Conservation (phyloP, 2,329 filamentous ascomycete genomes). For the Geosmithia flava region DNA sequence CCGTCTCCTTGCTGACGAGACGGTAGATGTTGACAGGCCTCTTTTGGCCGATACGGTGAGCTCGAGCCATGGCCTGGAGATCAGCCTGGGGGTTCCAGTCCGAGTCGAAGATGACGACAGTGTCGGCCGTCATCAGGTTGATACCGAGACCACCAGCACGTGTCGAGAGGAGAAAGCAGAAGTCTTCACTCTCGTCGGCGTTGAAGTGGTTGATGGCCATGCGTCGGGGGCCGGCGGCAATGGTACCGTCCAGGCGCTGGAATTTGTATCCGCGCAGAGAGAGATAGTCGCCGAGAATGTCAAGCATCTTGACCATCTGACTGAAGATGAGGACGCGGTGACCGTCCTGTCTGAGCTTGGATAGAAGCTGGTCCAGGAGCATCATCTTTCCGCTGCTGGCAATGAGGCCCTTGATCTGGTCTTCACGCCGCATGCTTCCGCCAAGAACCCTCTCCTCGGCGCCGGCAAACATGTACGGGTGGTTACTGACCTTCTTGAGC, state of each 20-base stretch:
- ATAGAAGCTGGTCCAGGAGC: slow-evolving; percentile 88
- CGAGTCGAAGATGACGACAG: slow-evolving; percentile 94
- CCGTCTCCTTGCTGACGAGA: slow-evolving; percentile 93
- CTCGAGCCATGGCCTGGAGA: slow-evolving; percentile 94
- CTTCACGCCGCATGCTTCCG: slow-evolving; percentile 71
- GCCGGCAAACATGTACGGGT: slow-evolving; percentile 94
- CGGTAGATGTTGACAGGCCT: slow-evolving; percentile 93
- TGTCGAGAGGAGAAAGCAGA: slow-evolving; percentile 91
- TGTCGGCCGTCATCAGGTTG: slow-evolving; percentile 97
- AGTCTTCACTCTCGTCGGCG: slow-evolving; percentile 88
- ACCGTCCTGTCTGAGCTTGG: slow-evolving; percentile 84
- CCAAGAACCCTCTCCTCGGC: slow-evolving; percentile 82
- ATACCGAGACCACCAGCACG: slow-evolving; percentile 95
- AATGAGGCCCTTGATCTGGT: slow-evolving; percentile 83
- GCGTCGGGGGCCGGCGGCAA: slow-evolving; percentile 74
- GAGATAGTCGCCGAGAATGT: slow-evolving; percentile 90
- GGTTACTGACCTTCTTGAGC: slow-evolving; percentile 96
- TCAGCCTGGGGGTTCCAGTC: slow-evolving; percentile 99
- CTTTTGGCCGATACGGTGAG: slow-evolving; percentile 94
- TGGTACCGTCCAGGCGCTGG: slow-evolving; percentile 90
- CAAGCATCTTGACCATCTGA: slow-evolving; percentile 98
- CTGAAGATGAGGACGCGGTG: slow-evolving; percentile 97
- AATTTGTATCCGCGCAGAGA: slow-evolving; percentile 89
- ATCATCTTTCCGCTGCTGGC: slow-evolving; percentile 99
- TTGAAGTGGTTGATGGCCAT: slow-evolving; percentile 99